Conservation (phyloP, 495 filamentous ascomycete species). For the Wilcoxina mikolae region DNA sequence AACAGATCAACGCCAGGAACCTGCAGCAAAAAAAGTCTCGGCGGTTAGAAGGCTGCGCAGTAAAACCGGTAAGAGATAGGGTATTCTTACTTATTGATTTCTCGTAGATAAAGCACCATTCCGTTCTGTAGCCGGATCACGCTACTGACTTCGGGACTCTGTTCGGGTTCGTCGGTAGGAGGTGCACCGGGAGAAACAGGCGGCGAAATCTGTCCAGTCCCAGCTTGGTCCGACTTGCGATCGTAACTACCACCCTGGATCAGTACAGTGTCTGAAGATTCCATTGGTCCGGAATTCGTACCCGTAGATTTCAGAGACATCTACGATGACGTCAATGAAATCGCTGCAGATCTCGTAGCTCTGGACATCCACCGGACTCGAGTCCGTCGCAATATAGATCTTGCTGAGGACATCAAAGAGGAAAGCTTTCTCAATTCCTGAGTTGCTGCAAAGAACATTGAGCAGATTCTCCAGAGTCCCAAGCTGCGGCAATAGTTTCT, state of each 20-base stretch:
- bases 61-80: not conserved
- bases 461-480: constrained; percentile 82
- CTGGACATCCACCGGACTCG: constrained; percentile 75
- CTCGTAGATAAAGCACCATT: constrained; percentile 27
- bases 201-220: not conserved
- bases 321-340: constrained; percentile 94
- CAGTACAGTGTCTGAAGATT: too few relatives aligned
- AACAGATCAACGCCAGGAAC: constrained; percentile 27
- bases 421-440: constrained; percentile 92
- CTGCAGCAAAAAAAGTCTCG: constrained; percentile 5
- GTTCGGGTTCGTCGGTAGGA: constrained; percentile 9
- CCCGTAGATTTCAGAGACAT: constrained; percentile 87
- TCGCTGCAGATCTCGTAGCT: constrained; percentile 96
- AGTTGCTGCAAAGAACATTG: constrained; percentile 74
- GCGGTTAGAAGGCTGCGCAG: not conserved
- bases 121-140: constrained; percentile 27
- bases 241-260: constrained; percentile 16
- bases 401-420: constrained; percentile 93
- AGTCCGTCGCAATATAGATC: constrained; percentile 95
- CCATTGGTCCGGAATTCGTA: constrained; percentile 3
- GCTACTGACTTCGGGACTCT: constrained; percentile 21
- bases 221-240: constrained; percentile 11
- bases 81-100: constrained; percentile 26
- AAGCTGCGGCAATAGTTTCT: constrained; percentile 87
- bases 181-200: not conserved